Evolutionary conservation across 2,329 filamentous ascomycete genomes (phyloP).

Genomic region (Nigrospora osmanthi): DNA sequence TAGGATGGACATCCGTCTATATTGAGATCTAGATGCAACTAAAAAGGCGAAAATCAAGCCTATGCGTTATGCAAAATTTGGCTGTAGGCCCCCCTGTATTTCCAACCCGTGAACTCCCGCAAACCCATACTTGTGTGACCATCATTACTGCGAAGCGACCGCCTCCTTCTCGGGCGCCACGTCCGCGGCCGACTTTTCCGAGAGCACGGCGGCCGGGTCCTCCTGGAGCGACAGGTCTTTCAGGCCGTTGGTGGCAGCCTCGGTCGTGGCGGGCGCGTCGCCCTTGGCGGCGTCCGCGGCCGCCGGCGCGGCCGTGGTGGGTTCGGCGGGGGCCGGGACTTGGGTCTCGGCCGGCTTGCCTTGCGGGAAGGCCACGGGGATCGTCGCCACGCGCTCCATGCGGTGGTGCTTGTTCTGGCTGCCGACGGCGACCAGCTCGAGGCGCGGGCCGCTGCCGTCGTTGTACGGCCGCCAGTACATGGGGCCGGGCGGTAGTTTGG

Average conservation of each 20-base stretch:
- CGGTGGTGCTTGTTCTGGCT: conserved; percentile 35
- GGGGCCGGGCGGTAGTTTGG: conserved; percentile 48
- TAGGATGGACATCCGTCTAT: no score
- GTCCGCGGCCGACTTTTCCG: conserved; percentile 9
- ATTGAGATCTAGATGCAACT: no score
- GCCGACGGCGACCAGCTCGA: conserved; percentile 48
- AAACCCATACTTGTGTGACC: neutral
- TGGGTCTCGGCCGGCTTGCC: conserved; percentile 7
- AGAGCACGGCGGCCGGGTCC: conserved; percentile 7
- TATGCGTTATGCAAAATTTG: no score
- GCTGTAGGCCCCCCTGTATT: no score
- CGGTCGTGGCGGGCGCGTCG: conserved; percentile 1
- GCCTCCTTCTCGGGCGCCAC: conserved; percentile 6
- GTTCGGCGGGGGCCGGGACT: conserved; percentile 1
- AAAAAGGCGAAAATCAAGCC: no score
- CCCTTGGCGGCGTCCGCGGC: conserved; percentile 6
- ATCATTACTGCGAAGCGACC: neutral
- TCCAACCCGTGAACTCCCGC: neutral
- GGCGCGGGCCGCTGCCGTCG: conserved; percentile 25
- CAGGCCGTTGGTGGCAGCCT: conserved; percentile 7
- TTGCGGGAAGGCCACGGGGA: conserved; percentile 34
- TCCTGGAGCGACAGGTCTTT: conserved; percentile 13
- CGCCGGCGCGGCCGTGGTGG: conserved; percentile 5
- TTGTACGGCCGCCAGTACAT: conserved; percentile 47
- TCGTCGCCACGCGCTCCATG: conserved; percentile 39